phyloP scores from a whole-genome alignment of 495 filamentous ascomycete species.

The Aspergillus olivimuriae region DNA sequence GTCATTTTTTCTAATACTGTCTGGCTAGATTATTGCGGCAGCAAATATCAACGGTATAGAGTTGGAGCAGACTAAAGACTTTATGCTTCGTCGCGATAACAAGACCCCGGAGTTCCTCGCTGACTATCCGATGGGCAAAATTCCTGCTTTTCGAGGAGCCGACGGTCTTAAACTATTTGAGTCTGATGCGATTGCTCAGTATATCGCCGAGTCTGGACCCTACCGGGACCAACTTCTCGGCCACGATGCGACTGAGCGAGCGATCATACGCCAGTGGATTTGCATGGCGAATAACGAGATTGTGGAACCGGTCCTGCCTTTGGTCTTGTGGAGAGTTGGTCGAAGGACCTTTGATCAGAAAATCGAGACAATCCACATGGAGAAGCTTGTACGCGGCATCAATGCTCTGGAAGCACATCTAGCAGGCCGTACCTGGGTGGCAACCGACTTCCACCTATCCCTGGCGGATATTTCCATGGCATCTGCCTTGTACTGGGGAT shows the following conservation, averaged over 20 bases:
- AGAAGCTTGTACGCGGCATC: neutral
- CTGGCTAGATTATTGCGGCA: neutral
- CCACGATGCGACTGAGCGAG: neutral
- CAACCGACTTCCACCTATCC: neutral
- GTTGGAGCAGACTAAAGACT: neutral
- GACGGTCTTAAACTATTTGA: neutral
- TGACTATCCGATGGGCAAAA: neutral
- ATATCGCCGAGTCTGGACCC: neutral
- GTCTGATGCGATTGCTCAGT: neutral
- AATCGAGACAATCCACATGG: neutral
- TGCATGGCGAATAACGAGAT: neutral
- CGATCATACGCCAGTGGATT: neutral
- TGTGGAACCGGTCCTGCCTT: neutral
- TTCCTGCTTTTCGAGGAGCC: neutral
- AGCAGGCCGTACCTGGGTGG: neutral
- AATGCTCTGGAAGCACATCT: neutral
- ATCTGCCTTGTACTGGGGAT: neutral
- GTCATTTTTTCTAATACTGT: neutral
- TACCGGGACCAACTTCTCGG: neutral
- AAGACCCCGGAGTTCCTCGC: neutral
- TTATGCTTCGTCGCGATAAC: neutral
- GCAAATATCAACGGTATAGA: neutral
- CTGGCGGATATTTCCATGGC: neutral
- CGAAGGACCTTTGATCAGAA: neutral
- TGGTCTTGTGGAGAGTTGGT: neutral